Evolutionary conservation across 1,284 basidiomycete species (phyloP).

Genomic region (Puccinia polysora): DNA sequence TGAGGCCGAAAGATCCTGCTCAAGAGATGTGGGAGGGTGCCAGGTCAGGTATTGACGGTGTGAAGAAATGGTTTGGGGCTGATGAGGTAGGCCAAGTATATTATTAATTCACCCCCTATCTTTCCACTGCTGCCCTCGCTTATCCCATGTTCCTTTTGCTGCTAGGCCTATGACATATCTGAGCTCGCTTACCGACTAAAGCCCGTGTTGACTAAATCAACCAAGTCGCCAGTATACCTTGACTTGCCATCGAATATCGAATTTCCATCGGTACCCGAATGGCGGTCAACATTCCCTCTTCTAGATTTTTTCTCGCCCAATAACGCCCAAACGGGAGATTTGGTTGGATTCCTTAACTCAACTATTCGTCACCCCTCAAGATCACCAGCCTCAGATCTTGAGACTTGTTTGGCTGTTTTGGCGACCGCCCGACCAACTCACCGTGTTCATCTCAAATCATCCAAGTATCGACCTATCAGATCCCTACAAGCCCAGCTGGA

Average conservation of each 20-base stretch:
- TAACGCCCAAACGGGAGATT: constrained; percentile 19
- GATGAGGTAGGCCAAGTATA: constrained; percentile 46
- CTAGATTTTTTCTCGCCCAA: constrained; percentile 28
- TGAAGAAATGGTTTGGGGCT: constrained; percentile 50
- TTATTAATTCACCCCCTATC: not conserved
- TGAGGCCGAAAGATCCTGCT: constrained; percentile 67
- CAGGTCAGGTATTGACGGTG: constrained; percentile 53
- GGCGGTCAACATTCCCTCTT: constrained; percentile 46
- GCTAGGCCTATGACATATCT: constrained; percentile 21
- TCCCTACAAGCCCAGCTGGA: constrained; percentile 56
- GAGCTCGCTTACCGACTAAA: constrained; percentile 21
- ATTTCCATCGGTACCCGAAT: constrained; percentile 54
- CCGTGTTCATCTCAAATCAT: constrained; percentile 9
- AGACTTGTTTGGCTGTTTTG: constrained; percentile 42
- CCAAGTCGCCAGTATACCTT: constrained; percentile 24
- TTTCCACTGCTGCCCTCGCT: not conserved
- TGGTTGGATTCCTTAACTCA: constrained; percentile 8
- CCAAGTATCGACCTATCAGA: constrained; percentile 24
- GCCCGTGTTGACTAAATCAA: constrained; percentile 19
- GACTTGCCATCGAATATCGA: constrained; percentile 29
- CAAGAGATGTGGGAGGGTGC: constrained; percentile 93
- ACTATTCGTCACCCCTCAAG: not conserved
- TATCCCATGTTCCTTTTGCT: not conserved
- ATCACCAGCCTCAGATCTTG: constrained; percentile 2
- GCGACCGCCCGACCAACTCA: constrained; percentile 8